Evolutionary conservation across 306 rosid genomes (phyloP).

Genomic region (Canavalia ensiformis): DNA sequence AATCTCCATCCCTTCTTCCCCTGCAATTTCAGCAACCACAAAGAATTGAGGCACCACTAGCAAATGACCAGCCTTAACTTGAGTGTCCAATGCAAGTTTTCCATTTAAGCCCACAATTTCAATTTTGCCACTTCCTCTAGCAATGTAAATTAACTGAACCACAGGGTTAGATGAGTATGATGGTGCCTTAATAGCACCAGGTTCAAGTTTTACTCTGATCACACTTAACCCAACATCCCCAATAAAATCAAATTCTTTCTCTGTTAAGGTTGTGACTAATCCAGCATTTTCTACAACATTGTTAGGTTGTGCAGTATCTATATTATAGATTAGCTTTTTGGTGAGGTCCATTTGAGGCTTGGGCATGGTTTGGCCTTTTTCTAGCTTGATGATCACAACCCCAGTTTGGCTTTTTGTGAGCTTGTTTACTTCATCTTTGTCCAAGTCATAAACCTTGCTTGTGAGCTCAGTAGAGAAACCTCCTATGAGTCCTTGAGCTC

Average conservation of each 20-base stretch:
- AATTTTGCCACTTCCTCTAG: slow-evolving; percentile 57
- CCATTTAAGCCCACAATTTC: slow-evolving; percentile 63
- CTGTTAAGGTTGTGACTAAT: slow-evolving; percentile 47
- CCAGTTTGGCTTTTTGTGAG: slow-evolving; percentile 64
- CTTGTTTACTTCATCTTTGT: slow-evolving; percentile 46
- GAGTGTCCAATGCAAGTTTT: slow-evolving; percentile 52
- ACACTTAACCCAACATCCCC: slow-evolving; percentile 62
- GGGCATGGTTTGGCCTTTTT: slow-evolving; percentile 46
- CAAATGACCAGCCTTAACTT: slow-evolving; percentile 63
- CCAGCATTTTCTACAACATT: slow-evolving; percentile 41
- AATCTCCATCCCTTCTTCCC: slow-evolving; percentile 60
- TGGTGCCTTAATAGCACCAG: slow-evolving; percentile 56
- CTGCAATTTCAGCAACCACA: slow-evolving; percentile 59
- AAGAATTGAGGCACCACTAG: slow-evolving; percentile 67
- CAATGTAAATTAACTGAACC: slow-evolving; percentile 63
- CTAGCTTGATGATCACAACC: slow-evolving; percentile 48
- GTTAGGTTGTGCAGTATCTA: slow-evolving; percentile 45
- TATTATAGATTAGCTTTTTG: slow-evolving; percentile 53
- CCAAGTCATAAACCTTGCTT: slow-evolving; percentile 42
- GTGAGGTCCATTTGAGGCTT: slow-evolving; percentile 43
- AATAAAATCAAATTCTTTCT: slow-evolving; percentile 57
- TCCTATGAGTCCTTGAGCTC: slow-evolving; percentile 52
- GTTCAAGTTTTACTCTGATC: slow-evolving; percentile 51
- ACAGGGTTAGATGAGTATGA: slow-evolving; percentile 43
- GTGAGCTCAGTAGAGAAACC: slow-evolving; percentile 61